phyloP scores from a whole-genome alignment of 352 stramenopile species.

The Phytopythium cucurbitacearum region DNA sequence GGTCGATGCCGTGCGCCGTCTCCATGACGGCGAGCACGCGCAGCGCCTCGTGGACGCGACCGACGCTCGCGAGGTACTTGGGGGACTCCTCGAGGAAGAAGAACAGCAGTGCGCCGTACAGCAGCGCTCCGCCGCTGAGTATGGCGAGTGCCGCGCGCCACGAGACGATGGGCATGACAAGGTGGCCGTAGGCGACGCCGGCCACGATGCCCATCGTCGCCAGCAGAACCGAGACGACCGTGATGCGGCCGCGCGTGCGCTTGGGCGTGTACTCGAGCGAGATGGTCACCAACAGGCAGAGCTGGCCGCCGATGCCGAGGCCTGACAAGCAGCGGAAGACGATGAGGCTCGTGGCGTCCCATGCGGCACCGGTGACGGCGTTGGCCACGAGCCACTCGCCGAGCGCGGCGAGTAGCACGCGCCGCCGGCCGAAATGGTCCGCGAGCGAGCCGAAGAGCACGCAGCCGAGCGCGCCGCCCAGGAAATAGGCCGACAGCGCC shows the following conservation, averaged over 20 bases:
- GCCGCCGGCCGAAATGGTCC: conserved; percentile 51
- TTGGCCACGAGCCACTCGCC: conserved; percentile 34
- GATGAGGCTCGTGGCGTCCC: conserved; percentile 37
- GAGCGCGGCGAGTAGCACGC: conserved; percentile 34
- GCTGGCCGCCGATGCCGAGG: conserved; percentile 48
- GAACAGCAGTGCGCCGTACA: conserved; percentile 23
- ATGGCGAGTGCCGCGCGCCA: conserved; percentile 25
- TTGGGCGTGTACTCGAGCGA: conserved; percentile 60
- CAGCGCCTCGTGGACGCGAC: conserved; percentile 54
- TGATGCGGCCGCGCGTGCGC: conserved; percentile 50
- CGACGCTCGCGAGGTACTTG: conserved; percentile 63
- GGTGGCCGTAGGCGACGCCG: conserved; percentile 31
- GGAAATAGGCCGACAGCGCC: conserved; percentile 32
- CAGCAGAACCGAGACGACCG: conserved; percentile 39
- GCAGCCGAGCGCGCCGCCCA: conserved; percentile 40
- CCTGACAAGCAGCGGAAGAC: conserved; percentile 40
- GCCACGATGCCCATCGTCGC: conserved; percentile 34
- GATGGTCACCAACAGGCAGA: conserved; percentile 44
- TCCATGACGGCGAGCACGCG: conserved; percentile 52
- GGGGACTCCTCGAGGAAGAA: conserved; percentile 49
- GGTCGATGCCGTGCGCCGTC: conserved; percentile 45
- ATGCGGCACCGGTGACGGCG: conserved; percentile 29
- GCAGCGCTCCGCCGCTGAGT: conserved; percentile 18
- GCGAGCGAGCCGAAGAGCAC: conserved; percentile 44
- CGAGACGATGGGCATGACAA: conserved; percentile 9